phyloP scores from a whole-genome alignment of 345 rosid genomes.

The Hibiscus trionum region DNA sequence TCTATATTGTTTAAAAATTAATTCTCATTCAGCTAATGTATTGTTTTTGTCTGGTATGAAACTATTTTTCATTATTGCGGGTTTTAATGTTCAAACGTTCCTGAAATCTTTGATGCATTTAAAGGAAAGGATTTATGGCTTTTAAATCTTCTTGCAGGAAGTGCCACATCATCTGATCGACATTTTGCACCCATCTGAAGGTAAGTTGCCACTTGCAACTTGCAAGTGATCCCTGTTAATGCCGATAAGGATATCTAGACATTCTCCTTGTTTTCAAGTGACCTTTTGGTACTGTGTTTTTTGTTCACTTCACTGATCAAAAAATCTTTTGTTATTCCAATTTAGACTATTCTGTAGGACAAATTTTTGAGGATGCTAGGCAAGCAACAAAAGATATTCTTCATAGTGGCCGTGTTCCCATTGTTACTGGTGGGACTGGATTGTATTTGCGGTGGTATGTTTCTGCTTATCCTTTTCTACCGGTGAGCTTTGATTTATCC shows the following conservation, averaged over 20 bases:
- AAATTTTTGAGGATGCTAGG: slow-evolving; percentile 67
- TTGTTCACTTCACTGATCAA: background rate
- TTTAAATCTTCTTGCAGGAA: slow-evolving; percentile 36
- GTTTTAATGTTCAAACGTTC: background rate
- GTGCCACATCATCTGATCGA: slow-evolving; percentile 87
- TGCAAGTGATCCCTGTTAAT: background rate
- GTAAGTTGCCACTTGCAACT: slow-evolving; percentile 22
- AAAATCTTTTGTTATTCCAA: background rate
- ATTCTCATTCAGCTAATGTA: background rate
- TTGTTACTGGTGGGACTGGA: slow-evolving; percentile 90
- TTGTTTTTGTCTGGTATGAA: background rate
- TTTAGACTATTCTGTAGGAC: slow-evolving; percentile 84
- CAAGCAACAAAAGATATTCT: slow-evolving; percentile 60
- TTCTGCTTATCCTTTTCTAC: background rate
- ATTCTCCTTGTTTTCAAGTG: background rate
- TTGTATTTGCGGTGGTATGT: slow-evolving; percentile 84
- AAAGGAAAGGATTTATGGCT: background rate
- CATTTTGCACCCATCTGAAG: slow-evolving; percentile 79
- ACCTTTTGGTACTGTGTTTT: background rate
- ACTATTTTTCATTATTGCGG: background rate
- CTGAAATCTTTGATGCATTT: background rate
- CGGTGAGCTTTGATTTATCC: slow-evolving; percentile 9
- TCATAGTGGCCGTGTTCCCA: slow-evolving; percentile 53
- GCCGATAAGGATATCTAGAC: slow-evolving; percentile 1
- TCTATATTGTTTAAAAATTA: background rate